Conservation (phyloP, 2,329 filamentous ascomycete species). For the Setomelanomma holmii region DNA sequence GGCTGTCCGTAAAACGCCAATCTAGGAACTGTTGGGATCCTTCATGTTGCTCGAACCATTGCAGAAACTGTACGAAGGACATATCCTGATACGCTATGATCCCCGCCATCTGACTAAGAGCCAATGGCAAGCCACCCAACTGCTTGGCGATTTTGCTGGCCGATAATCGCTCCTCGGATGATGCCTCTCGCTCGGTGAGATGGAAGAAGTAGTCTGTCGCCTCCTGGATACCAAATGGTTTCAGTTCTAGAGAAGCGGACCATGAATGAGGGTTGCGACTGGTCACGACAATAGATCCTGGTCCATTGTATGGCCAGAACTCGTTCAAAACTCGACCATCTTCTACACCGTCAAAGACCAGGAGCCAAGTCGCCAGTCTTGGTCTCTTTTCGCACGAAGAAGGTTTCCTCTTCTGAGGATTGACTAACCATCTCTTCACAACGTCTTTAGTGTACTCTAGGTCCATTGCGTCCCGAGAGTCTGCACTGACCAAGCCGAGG, state of each 20-base stretch:
- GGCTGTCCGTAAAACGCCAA: neutral
- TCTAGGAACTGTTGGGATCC: neutral
- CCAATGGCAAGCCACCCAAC: constrained; percentile 18
- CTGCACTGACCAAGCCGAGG: constrained; percentile 5
- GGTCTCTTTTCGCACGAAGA: neutral
- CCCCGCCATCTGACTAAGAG: constrained; percentile 17
- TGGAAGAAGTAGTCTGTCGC: constrained; percentile 5
- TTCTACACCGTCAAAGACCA: constrained; percentile 17
- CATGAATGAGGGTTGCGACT: constrained; percentile 11
- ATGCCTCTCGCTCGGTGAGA: neutral
- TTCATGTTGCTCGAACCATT: neutral
- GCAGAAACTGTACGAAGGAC: constrained; percentile 8
- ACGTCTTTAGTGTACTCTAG: constrained; percentile 1
- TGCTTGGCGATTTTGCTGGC: constrained; percentile 1
- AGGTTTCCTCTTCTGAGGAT: constrained; percentile 9
- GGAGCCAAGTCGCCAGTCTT: constrained; percentile 13
- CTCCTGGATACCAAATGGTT: constrained; percentile 1
- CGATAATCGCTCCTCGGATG: neutral
- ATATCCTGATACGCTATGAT: constrained; percentile 7
- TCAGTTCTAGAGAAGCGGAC: constrained; percentile 3
- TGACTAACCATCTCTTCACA: constrained; percentile 13
- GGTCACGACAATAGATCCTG: constrained; percentile 18
- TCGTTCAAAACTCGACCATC: constrained; percentile 5
- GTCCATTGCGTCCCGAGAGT: constrained; percentile 14
- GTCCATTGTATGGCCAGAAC: constrained; percentile 13